Conservation (phyloP, 192 early-diverging fungal genomes). For the Backusella parvicylindrica region DNA sequence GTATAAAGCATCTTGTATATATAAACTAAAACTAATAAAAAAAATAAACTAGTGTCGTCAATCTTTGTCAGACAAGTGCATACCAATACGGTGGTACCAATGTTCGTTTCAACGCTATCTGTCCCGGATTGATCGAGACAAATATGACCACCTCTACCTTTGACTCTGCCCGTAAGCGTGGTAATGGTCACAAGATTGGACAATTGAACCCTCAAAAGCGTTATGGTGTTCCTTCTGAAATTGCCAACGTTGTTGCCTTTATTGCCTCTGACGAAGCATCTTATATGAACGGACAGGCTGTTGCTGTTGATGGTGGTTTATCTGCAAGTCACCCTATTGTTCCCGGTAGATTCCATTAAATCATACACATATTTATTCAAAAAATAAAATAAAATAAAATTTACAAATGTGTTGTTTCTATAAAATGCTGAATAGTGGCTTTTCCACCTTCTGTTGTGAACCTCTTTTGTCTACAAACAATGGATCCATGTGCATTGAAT, state of each 20-base stretch:
- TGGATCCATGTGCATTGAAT: slow-evolving; percentile 50
- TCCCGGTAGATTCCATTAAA: slow-evolving; percentile 29
- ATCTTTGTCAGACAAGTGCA: slow-evolving; percentile 37
- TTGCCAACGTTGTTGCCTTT: slow-evolving; percentile 43
- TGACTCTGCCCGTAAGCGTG: slow-evolving; percentile 41
- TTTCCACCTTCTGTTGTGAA: slow-evolving; percentile 32
- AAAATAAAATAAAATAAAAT: background rate
- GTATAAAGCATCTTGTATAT: background rate
- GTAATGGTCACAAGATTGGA: slow-evolving; percentile 39
- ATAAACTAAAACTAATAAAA: too few relatives aligned
- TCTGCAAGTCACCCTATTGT: slow-evolving; percentile 32
- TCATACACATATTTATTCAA: background rate
- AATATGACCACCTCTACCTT: slow-evolving; percentile 45
- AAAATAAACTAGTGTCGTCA: slow-evolving; percentile 33
- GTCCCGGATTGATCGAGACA: slow-evolving; percentile 52
- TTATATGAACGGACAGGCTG: slow-evolving; percentile 49
- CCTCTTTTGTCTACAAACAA: slow-evolving; percentile 45
- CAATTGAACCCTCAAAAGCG: slow-evolving; percentile 46
- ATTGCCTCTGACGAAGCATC: slow-evolving; percentile 46
- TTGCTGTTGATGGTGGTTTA: slow-evolving; percentile 46
- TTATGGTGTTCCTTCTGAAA: slow-evolving; percentile 37
- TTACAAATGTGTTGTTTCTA: slow-evolving; percentile 30
- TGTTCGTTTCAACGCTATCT: slow-evolving; percentile 50
- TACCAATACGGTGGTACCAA: slow-evolving; percentile 37
- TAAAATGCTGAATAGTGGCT: slow-evolving; percentile 47